Base-by-base conservation (phyloP, 2,329 filamentous ascomycete species). In the Pyricularia grisea region DNA sequence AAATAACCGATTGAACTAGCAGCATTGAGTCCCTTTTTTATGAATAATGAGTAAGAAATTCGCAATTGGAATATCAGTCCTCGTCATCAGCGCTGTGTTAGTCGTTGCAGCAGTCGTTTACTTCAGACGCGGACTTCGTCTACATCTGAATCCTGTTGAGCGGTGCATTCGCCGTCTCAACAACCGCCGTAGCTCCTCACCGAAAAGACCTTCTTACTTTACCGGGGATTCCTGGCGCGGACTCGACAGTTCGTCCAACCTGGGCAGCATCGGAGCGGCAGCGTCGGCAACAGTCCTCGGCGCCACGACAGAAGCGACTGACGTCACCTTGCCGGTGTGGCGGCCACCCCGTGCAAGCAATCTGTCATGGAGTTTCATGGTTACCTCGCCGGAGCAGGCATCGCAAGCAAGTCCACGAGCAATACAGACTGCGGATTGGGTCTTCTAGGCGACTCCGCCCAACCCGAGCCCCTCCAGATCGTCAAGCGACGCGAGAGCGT, bases 381-480 rank as follows among this genome's bases (percentile, higher is more conserved):
- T 11, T 42, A 50, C 58, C 23, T 50, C 65, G 33, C 30, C 64
- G 31, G 31, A 33, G 58, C 58, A 12, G 58, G 64, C 64, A 42
- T 23, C 30, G 31, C 27, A 6, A 31, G 64, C 64, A 36, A 20
- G 30, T 9, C 31, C 20, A 11, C 65, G 27, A 36, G 30, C 5
- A n/a, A 14, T 20, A 33, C 36, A 20, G 36, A 30, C 25, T 17
- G 12, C 42, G 20, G 66, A 27, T 14, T 50, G 14, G 65, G 31
- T 23, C 36, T 67, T 42, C 17, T 36, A 10, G 28, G 42, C 27
- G 11, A 33, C 55, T 9, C 58, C 55, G 27, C 30, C n/a, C 68
- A 71, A 58, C 73, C 72, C 4, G 67, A 71, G 31, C 71, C 73
- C 9, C 63, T 74, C 27, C 68, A 70, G 31, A 73, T 74, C 30